Conservation (phyloP, 331 rosid species). For the Prunus yedoensis region DNA sequence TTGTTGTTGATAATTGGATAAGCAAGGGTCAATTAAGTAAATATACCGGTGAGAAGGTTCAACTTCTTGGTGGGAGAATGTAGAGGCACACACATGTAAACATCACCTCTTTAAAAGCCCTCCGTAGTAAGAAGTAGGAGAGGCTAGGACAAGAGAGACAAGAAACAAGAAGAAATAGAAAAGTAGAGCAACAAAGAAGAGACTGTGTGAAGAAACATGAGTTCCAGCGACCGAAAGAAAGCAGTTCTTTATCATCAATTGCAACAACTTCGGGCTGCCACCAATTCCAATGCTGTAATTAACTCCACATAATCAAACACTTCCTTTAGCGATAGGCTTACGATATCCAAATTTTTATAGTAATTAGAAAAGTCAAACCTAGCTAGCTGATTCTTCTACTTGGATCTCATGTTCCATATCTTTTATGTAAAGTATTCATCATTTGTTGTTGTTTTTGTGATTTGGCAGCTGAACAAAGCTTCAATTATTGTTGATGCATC, state of each 20-base stretch:
- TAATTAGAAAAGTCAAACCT: neutral
- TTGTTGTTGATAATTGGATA: neutral
- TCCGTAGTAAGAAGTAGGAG: too few species aligned
- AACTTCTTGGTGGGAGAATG: constrained; percentile 18
- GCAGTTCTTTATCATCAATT: constrained; percentile 40
- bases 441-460: neutral
- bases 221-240: constrained; percentile 47
- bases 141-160: neutral
- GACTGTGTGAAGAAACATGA: constrained; percentile 39
- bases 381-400: neutral
- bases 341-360: neutral
- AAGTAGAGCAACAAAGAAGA: constrained; percentile 1
- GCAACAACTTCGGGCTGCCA: constrained; percentile 59
- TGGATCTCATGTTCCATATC: neutral
- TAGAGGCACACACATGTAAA: constrained; percentile 21
- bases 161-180: neutral
- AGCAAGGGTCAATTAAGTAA: constrained; percentile 37
- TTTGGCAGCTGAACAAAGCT: constrained; percentile 51
- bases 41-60: constrained; percentile 16
- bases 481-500: constrained; percentile 74
- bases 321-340: neutral
- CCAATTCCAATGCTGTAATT: constrained; percentile 74
- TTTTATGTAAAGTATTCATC: neutral
- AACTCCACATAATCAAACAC: neutral
- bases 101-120: constrained; percentile 3